phyloP scores from a whole-genome alignment of 768 basidiomycete species.

The Cystobasidium ongulense region DNA sequence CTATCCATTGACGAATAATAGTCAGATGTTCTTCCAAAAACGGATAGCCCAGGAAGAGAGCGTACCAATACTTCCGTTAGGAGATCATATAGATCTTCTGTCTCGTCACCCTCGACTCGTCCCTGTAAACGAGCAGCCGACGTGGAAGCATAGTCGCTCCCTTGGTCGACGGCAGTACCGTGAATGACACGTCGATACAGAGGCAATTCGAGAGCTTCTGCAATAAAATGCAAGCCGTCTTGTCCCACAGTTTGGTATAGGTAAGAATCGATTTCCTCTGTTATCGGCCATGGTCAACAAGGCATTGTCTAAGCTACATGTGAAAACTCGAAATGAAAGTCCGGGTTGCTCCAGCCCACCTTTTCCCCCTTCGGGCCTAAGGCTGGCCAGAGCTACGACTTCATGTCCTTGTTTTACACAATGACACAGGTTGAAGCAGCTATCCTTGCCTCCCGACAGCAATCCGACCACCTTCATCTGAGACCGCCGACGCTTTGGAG shows the following conservation, averaged over 20 bases:
- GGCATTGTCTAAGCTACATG: conserved; percentile 6
- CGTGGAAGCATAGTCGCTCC: conserved; percentile 66
- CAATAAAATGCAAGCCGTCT: conserved; percentile 78
- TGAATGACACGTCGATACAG: conserved; percentile 71
- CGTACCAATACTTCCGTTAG: conserved; percentile 67
- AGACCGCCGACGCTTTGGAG: neutral
- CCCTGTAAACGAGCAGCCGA: neutral
- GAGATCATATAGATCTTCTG: conserved; percentile 77
- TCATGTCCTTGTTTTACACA: conserved; percentile 77
- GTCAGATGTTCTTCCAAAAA: neutral
- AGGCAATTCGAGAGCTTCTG: conserved; percentile 73
- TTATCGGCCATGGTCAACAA: neutral
- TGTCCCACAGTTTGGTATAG: conserved; percentile 99
- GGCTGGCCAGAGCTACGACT: conserved; percentile 76
- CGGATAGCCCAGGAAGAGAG: neutral
- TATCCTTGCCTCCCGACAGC: conserved; percentile 96
- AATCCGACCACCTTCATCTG: conserved; percentile 85
- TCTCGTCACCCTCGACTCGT: conserved; percentile 65
- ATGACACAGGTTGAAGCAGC: conserved; percentile 88
- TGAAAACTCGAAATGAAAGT: neutral
- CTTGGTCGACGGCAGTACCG: conserved; percentile 71
- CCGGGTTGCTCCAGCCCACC: conserved; percentile 51
- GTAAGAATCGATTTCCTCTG: conserved; percentile 97
- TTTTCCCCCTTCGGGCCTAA: conserved; percentile 74
- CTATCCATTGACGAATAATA: conserved; percentile 46